Base-by-base conservation (phyloP, 139 green algal species). In the Chlorella sp. region DNA sequence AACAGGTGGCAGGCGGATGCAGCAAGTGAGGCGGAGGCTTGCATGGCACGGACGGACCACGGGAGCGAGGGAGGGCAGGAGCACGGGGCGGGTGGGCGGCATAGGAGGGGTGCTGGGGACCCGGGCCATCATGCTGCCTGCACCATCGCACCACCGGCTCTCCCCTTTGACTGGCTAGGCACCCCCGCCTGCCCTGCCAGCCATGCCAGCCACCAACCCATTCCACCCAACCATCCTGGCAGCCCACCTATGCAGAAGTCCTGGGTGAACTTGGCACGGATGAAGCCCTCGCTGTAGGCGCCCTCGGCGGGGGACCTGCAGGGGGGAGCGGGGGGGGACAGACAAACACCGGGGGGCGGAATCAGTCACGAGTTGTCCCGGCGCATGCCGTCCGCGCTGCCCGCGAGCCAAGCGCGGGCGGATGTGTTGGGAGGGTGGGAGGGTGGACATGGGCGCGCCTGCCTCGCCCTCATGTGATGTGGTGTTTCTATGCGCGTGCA, bases 251-350 rank as follows among this genome's bases (percentile, higher is more conserved):
- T 88, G 84, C 84, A 88, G 84, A 68, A 88, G 84, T 88, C 97
- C 93, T 99, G 98, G 9, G 97, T 99, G 89, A 99, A 97, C 93
- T 97, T 99, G 40, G 97, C 96, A 40, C 94, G 93, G 77, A 98
- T 96, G 90, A 99, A 99, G 64, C 98, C 98, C 90, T 99, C 97
- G 64, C 91, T 96, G 95, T 99, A 99, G 30, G 97, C 97, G 26
- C 97, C 98, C 92, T 99, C 98, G 22, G 98, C 96, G 15, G 98
- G 98, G 5, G 97, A 99, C 36, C 93, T 93, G 88, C 83, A n/a
- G 4, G 64, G 26, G 81, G 5, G 73, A 42, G 34, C 73, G n/a
- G 34, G 18, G 78, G 39, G 0, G 15, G 78, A 32, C 39, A 57
- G 48, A 26, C 15, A 22, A 60, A 75, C 57, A 86, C 19, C 42